Conservation (phyloP, 2,329 filamentous ascomycete species). For the Cladophialophora exuberans region DNA sequence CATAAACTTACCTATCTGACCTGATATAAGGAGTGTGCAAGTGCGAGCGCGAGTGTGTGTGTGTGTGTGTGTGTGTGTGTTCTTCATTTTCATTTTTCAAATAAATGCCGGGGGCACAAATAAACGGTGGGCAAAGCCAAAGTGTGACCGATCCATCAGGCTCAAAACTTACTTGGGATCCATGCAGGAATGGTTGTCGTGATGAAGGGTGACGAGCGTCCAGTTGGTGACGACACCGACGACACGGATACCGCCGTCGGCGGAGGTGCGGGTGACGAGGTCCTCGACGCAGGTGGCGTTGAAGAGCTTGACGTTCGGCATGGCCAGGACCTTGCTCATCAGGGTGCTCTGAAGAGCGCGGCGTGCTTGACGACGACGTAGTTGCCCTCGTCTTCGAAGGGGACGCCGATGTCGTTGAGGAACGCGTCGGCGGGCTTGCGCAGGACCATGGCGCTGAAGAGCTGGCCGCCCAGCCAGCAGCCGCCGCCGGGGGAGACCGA, state of each 20-base stretch:
- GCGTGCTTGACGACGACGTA: constrained; percentile 95
- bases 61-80: too few species aligned
- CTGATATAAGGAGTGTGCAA: too few species aligned
- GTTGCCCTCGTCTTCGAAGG: constrained; percentile 84
- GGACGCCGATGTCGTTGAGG: constrained; percentile 78
- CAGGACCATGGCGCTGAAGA: constrained; percentile 95
- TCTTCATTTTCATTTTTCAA: too few species aligned
- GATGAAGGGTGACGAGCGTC: constrained; percentile 86
- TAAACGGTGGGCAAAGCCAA: too few species aligned
- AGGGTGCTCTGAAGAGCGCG: constrained; percentile 86
- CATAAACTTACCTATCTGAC: too few species aligned
- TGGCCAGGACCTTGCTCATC: constrained; percentile 76
- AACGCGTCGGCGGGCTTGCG: constrained; percentile 89
- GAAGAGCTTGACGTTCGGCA: constrained; percentile 95
- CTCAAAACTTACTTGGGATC: constrained; percentile 66
- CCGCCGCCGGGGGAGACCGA: constrained; percentile 82
- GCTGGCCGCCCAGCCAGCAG: constrained; percentile 90
- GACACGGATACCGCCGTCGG: constrained; percentile 64
- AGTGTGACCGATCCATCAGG: too few species aligned
- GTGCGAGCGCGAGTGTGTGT: too few species aligned
- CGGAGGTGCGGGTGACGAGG: constrained; percentile 75
- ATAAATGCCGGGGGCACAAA: too few species aligned
- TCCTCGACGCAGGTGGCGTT: constrained; percentile 93
- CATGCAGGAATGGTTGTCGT: constrained; percentile 93
- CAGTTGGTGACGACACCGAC: constrained; percentile 94